A percentile compares a stretch with the other conserved stretches of the same genome.
Conservation (phyloP, 202 grass and related monocot species). For the Setaria viridis region DNA sequence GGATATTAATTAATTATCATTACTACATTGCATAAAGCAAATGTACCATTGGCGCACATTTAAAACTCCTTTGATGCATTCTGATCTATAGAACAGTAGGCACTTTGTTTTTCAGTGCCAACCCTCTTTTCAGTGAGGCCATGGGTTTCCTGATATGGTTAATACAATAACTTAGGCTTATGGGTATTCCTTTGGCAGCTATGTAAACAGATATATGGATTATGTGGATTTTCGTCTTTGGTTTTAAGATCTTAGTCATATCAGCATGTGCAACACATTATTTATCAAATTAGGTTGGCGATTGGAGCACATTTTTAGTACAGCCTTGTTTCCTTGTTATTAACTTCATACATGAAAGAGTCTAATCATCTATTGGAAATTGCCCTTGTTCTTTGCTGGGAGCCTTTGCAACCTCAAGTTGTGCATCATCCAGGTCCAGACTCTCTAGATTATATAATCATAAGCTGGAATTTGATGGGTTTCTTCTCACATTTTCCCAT, state of each 20-base stretch:
- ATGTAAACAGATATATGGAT: constrained; percentile 11
- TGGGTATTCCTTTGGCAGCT: constrained; percentile 8
- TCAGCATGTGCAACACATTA: background rate
- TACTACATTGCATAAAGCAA: background rate
- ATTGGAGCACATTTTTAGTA: constrained; percentile 16
- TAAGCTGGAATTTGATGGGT: background rate
- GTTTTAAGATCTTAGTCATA: constrained; percentile 9
- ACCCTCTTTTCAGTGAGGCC: constrained; percentile 5
- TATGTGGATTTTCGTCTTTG: constrained; percentile 10
- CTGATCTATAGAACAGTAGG: background rate
- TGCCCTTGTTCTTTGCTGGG: background rate
- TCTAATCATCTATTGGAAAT: background rate
- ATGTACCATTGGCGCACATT: constrained; percentile 5
- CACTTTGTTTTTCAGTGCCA: constrained; percentile 14
- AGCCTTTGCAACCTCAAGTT: constrained; percentile 17
- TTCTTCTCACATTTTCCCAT: constrained; percentile 30
- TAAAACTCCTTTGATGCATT: constrained; percentile 5
- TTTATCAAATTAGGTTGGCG: constrained; percentile 25
- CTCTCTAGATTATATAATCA: background rate
- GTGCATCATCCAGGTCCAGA: background rate
- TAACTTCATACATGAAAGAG: constrained; percentile 30
- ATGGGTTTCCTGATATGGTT: background rate
- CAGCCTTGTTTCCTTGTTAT: constrained; percentile 23
- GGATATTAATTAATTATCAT: constrained; percentile 5
- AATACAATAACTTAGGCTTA: constrained; percentile 8